Conservation (phyloP, 805 yeast species). For the Ogataea paradorogensis region DNA sequence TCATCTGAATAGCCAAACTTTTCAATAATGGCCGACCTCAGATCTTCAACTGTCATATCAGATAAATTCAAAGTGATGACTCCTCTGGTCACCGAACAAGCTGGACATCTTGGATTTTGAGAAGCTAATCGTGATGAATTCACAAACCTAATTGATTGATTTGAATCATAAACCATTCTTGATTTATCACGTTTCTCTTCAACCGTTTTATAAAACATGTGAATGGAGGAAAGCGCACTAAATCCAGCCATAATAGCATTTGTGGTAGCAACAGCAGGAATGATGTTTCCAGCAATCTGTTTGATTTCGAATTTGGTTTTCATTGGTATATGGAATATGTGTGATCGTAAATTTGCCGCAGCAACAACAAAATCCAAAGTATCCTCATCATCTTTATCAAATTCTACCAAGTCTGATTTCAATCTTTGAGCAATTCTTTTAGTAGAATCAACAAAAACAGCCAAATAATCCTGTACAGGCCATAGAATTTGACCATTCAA, state of each 20-base stretch:
- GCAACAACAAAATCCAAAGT: conserved; percentile 86
- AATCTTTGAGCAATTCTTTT: conserved; percentile 48
- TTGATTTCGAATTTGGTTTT: conserved; percentile 84
- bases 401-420: conserved; percentile 46
- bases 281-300: conserved; percentile 95
- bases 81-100: conserved; percentile 58
- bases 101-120: conserved; percentile 72
- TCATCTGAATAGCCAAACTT: conserved; percentile 58
- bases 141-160: conserved; percentile 59
- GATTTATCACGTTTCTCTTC: conserved; percentile 35
- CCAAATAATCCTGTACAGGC: conserved; percentile 61
- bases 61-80: conserved; percentile 37
- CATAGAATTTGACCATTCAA: conserved; percentile 47
- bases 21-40: conserved; percentile 48
- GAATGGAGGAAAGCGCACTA: conserved; percentile 70
- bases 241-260: conserved; percentile 94
- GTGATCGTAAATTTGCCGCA: conserved; percentile 75
- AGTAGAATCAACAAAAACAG: conserved; percentile 51
- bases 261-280: conserved; percentile 98
- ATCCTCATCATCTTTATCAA: conserved; percentile 95
- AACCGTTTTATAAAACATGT: conserved; percentile 35
- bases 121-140: conserved; percentile 57
- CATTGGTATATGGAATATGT: conserved; percentile 63
- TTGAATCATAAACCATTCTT: conserved; percentile 50
- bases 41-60: conserved; percentile 41